A percentile compares a stretch with the other conserved stretches of the same genome.
These are phyloP conservation scores for Metarhizium anisopliae DNA, from an alignment of 2,329 filamentous ascomycete genomes.

Conservation along the genomic window DNA sequence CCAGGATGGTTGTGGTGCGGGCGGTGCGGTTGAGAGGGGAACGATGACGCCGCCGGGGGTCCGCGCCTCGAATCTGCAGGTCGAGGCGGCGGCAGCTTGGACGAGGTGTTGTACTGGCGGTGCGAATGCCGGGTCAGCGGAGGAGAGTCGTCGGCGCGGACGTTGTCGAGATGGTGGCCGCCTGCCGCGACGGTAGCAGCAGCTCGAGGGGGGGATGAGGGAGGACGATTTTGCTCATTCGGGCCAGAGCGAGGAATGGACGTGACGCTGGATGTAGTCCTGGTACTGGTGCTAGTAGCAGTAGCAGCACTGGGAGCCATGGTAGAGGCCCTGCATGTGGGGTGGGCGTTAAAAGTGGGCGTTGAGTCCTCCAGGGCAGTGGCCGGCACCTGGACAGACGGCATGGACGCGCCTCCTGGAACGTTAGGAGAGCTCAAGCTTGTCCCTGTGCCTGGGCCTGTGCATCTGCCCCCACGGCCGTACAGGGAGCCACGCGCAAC, in stretches of 20 bases:
- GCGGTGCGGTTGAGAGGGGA: constrained; percentile 8
- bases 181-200: not conserved
- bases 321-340: constrained; percentile 2
- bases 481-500: too few relatives aligned
- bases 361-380: not conserved
- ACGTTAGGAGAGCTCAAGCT: not conserved
- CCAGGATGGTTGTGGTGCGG: constrained; percentile 8
- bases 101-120: constrained; percentile 44
- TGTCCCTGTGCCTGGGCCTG: constrained; percentile 5
- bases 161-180: not conserved
- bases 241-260: too few relatives aligned
- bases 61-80: constrained; percentile 37
- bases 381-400: not conserved
- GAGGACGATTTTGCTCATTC: not conserved
- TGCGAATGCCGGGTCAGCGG: constrained; percentile 30
- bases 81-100: constrained; percentile 46
- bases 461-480: not conserved
- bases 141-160: not conserved
- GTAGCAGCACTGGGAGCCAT: too few relatives aligned
- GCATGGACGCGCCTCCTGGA: not conserved
- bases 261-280: too few relatives aligned
- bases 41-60: constrained; percentile 14
- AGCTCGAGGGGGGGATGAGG: not conserved
- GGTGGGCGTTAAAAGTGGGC: constrained; percentile 3
- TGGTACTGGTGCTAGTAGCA: too few relatives aligned